Evolutionary conservation across 768 basidiomycete species (phyloP), one percentile per base, ranked within the genome.

Genomic region (Trametes maxima): DNA sequence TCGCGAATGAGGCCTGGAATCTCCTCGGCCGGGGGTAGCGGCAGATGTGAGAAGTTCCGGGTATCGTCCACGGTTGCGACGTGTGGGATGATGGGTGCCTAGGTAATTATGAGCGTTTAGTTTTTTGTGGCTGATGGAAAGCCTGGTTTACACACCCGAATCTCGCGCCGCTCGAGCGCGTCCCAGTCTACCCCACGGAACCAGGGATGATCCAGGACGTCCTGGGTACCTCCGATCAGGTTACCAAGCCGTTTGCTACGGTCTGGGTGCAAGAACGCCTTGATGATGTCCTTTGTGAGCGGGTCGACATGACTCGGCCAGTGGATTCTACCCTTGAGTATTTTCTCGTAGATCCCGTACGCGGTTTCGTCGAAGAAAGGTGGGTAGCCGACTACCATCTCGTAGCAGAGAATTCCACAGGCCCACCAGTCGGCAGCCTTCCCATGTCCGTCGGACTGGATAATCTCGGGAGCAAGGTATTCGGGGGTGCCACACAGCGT

Each of bases 391-490:
- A 96, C 96, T 45, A 99, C 85, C 95, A 98, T 98, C 74, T 99
- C 97, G 73, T 96, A 99, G 73, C 92, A 94, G 37, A 99, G 80
- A 47, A 98, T 92, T 19, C 97, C 97, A 69, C 95, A 90, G 10
- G 97, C 96, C 97, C 97, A 99, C 95, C 95, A 99, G 72, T 99
- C 96, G 6, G 95, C 95, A 10, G 95, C 95, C 74, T 97, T 96
- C 12, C 95, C 95, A 74, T 99, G 97, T 12, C 97, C 97, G 64
- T 96, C 95, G 6, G 93, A 94, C 70, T 96, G 90, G 59, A 99
- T 97, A 59, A 99, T 97, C 76, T 99, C 97, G 19, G 97, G 97
- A 2, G 97, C 96, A 39, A 99, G 87, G 72, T 99, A 98, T 76
- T 95, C 94, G 19, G 94, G 94, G 11, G 94, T 96, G 37, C 94